phyloP scores from a whole-genome alignment of 2,329 filamentous ascomycete species.

The Aspergillus sp. region DNA sequence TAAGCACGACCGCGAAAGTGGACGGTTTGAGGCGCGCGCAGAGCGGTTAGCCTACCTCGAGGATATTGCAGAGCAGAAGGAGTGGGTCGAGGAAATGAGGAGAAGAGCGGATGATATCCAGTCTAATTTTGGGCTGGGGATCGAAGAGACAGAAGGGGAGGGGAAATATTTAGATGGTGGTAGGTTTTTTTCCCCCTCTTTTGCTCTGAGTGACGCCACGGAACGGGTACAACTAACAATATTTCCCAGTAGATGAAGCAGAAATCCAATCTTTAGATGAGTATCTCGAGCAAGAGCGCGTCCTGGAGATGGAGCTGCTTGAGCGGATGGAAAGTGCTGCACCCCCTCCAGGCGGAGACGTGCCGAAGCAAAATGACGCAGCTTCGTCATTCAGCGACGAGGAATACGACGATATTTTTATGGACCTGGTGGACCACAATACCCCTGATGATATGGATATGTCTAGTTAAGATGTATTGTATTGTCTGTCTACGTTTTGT shows the following conservation, averaged over 20 bases:
- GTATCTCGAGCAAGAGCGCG: conserved; percentile 36
- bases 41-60: conserved; percentile 47
- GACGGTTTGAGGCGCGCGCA: conserved; percentile 40
- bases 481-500: background rate
- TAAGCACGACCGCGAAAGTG: conserved; percentile 39
- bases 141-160: conserved; percentile 22
- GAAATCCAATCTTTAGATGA: conserved; percentile 35
- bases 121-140: conserved; percentile 12
- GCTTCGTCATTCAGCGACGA: conserved; percentile 48
- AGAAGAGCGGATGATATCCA: conserved; percentile 30
- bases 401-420: conserved; percentile 65
- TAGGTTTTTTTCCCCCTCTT: conserved; percentile 15
- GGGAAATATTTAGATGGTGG: conserved; percentile 26
- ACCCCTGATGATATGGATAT: conserved; percentile 41
- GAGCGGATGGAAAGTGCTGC: conserved; percentile 17
- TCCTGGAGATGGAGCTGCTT: conserved; percentile 31
- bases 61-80: conserved; percentile 37
- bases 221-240: background rate
- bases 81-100: conserved; percentile 41
- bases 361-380: conserved; percentile 1
- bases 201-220: background rate
- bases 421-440: conserved; percentile 59
- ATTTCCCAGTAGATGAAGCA: conserved; percentile 22
- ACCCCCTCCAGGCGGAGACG: background rate
- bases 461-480: conserved; percentile 20